Conservation (phyloP, 768 basidiomycete species). For the Boletus tomentosulus region DNA sequence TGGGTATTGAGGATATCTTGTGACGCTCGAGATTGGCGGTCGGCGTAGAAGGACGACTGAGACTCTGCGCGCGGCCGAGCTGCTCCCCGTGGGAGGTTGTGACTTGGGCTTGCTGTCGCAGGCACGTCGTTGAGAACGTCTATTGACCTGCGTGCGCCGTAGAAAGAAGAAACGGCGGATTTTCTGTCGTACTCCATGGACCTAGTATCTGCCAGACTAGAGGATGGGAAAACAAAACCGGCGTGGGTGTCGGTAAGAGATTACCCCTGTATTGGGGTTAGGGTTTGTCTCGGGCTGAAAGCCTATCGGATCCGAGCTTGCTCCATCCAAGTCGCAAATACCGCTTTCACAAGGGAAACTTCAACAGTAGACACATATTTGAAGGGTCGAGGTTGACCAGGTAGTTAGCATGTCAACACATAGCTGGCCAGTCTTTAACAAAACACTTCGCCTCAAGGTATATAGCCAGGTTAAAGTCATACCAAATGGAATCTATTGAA, state of each 20-base stretch:
- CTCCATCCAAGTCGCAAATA: no score
- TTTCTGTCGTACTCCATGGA: constrained; percentile 75
- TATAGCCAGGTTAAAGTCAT: no score
- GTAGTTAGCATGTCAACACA: no score
- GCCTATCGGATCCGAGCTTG: neutral
- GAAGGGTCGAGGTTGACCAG: no score
- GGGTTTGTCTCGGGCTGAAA: constrained; percentile 15
- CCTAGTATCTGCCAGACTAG: neutral
- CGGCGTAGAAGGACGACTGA: constrained; percentile 64
- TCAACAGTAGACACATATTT: constrained; percentile 7
- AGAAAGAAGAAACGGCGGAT: constrained; percentile 78
- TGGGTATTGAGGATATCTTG: constrained; percentile 45
- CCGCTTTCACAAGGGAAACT: no score
- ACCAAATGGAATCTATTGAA: no score
- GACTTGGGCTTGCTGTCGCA: constrained; percentile 15
- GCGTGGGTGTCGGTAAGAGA: neutral
- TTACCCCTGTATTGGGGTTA: constrained; percentile 18
- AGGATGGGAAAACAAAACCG: constrained; percentile 12
- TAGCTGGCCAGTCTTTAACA: no score
- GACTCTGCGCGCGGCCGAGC: constrained; percentile 57
- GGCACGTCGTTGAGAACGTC: constrained; percentile 57
- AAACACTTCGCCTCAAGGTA: no score
- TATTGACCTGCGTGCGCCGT: constrained; percentile 57
- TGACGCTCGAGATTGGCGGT: constrained; percentile 36
- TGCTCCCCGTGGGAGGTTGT: constrained; percentile 25